These are phyloP conservation scores for Penicillium sp. DNA, from an alignment of 2,329 filamentous ascomycete genomes.

Conservation along the genomic window DNA sequence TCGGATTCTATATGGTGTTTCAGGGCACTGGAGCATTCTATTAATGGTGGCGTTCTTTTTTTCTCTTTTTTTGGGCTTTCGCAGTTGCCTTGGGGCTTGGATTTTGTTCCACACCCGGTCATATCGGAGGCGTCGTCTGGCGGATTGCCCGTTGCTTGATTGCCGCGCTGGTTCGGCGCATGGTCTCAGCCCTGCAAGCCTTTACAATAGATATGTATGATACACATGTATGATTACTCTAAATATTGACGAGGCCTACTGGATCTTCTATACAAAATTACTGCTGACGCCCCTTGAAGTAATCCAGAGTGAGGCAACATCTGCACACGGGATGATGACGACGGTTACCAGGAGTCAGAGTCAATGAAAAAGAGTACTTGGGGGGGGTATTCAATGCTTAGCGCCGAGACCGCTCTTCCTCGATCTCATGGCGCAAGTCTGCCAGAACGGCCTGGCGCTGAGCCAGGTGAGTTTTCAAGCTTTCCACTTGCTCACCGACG, in stretches of 20 bases:
- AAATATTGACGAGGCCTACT: neutral
- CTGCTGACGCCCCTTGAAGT: too few relatives aligned
- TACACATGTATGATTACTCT: neutral
- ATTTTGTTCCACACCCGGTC: too few relatives aligned
- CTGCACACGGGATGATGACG: neutral
- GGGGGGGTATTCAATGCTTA: slow-evolving; percentile 12
- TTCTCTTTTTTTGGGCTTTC: neutral
- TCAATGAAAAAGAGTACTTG: too few relatives aligned
- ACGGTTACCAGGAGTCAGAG: neutral
- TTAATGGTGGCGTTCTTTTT: neutral
- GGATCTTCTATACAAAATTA: too few relatives aligned
- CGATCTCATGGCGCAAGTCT: slow-evolving; percentile 73
- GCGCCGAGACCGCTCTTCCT: slow-evolving; percentile 66
- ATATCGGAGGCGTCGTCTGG: too few relatives aligned
- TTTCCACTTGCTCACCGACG: slow-evolving; percentile 91
- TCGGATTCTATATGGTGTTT: too few relatives aligned
- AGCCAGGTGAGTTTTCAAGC: slow-evolving; percentile 74
- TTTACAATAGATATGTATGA: too few relatives aligned
- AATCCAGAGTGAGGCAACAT: too few relatives aligned
- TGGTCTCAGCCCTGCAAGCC: too few relatives aligned
- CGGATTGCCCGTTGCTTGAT: too few relatives aligned
- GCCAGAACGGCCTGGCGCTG: slow-evolving; percentile 69
- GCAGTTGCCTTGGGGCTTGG: neutral
- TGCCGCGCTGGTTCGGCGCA: too few relatives aligned
- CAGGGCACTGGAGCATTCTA: too few relatives aligned